Evolutionary conservation across 805 yeast genomes (phyloP), one percentile per base, ranked within the genome.

Genomic region (Cyberlindnera americana): DNA sequence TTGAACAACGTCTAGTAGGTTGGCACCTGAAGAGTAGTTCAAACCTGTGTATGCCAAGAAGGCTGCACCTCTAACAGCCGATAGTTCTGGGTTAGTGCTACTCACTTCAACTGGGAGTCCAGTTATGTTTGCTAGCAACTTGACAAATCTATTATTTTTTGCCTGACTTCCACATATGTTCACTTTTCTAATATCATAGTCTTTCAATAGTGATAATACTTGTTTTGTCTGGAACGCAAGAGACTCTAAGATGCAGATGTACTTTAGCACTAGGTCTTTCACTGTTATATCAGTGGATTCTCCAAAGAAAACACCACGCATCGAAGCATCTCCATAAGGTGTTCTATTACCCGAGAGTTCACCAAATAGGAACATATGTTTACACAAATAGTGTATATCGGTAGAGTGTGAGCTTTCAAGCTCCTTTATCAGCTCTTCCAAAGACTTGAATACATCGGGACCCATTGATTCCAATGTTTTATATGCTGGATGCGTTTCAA

Each of bases 261-360:
- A 78, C 46, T 66, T 62, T 19, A 66, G 55, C 1, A 65, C 62
- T 18, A 75, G 49, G 33, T 65, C 64, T 4, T 44, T 44, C 8
- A 64, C 15, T 3, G 68, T 58, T 3, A 46, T 39, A 22, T 66
- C 69, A 6, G 61, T 54, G 24, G 67, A 56, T 24, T 75, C 79
- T 13, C 78, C 81, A 9, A 75, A 69, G 31, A 64, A 57, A 35
- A 67, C 60, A 25, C 79, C 79, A 37, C 70, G 60, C 72, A 78
- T 66, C 3, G 56, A 35, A 10, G 73, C 65, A 49, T 75, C 75
- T 38, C 67, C 71, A 46, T 60, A 72, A 1, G 83, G 83, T 7
- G 78, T 71, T 52, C 84, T 64, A 49, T 77, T 78, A 1, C 84
- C 84, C 34, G 67, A 63, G 16, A 73, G 65, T 52, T 78, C 82